Base-by-base conservation (phyloP, 2,329 filamentous ascomycete species). In the Aspergillus jensenii region DNA sequence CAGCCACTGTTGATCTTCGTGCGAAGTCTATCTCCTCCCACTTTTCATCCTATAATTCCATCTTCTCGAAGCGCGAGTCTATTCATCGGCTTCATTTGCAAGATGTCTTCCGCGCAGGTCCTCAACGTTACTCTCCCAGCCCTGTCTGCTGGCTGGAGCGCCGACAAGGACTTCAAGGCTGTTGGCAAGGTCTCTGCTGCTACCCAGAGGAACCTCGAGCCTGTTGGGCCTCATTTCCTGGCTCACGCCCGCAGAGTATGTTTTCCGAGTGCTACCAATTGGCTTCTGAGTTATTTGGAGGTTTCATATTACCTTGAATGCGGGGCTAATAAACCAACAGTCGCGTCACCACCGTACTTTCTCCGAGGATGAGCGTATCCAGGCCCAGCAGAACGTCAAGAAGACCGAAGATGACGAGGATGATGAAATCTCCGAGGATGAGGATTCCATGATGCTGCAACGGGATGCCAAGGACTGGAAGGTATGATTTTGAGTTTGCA, bases 381-480 rank as follows among this genome's bases (percentile, higher is more conserved):
- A 97, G 81, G 95, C 95, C 49, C 90, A 96, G 78, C 88, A 96
- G 78, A 92, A 89, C 67, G 92, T 93, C 73, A 96, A 96, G 87
- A 97, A 96, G 78, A 87, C 96, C 55, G 93, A 98, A 78, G 90
- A 95, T 64, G 90, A 91, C 55, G 91, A 97, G 58, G 88, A 88
- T 63, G 90, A 89, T 71, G 93, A 98, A 61, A 91, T 96, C 76
- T 96, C 91, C 78, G 95, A 99, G 81, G 81, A 89, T 31, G 95
- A 99, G 80, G 93, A 98, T 73, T 89, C 91, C 56, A 85, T 96
- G 80, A 89, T 98, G 86, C 87, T 99, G 33, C 85, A 90, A 75
- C 87, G 92, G 55, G 92, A 98, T 74, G 93, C 95, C 72, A 99
- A 99, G 83, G 95, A 99, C 82, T 99, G 95, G 95, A 99, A 99